Evolutionary conservation across 2,329 filamentous ascomycete genomes (phyloP), one percentile per base, ranked within the genome.

Genomic region (Penicillium sp.): DNA sequence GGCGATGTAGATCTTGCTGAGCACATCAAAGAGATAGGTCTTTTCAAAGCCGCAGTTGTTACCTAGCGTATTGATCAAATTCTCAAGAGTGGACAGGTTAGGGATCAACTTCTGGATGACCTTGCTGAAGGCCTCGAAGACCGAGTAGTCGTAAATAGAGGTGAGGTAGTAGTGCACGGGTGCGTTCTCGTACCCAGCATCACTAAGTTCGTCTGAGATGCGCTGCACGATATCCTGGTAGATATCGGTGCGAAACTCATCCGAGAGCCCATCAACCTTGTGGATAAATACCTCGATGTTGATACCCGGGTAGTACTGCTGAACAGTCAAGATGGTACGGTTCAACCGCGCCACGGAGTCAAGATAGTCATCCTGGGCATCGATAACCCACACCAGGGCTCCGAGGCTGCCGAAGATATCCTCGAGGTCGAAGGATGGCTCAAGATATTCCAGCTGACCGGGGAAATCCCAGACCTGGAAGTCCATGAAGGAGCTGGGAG

Each of bases 271-370:
- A 72, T 99, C 95, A 33, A 97, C 93, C 75, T 99, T 99, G 83
- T 99, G 95, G 67, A 99, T 96, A 76, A 99, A 98, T 50, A 99
- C 93, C 73, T 98, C 93, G 64, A 99, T 90, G 75, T 97, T 96
- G 77, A 98, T 95, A 71, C 91, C 89, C 2, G 93, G 93, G 71
- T 96, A 97, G 59, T 86, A 87, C 64, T 91, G 87, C 71, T 96
- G 91, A 1, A 99, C 85, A 63, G 91, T 90, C 56, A 97, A 81
- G 61, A 98, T 96, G 8, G 93, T 96, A 54, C 87, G 82, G 75
- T 96, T 96, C 27, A 99, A 85, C 9, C 91, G 88, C 53, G 87
- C 86, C 48, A 99, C 90, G 19, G 93, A 90, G 73, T 97, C 92
- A 54, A 96, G 85, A 71, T 98, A 99, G 74, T 99, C 95, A 71